Evolutionary conservation across 257 asterid genomes (phyloP), one percentile per base, ranked within the genome.

Genomic region (Nicotiana otophora): DNA sequence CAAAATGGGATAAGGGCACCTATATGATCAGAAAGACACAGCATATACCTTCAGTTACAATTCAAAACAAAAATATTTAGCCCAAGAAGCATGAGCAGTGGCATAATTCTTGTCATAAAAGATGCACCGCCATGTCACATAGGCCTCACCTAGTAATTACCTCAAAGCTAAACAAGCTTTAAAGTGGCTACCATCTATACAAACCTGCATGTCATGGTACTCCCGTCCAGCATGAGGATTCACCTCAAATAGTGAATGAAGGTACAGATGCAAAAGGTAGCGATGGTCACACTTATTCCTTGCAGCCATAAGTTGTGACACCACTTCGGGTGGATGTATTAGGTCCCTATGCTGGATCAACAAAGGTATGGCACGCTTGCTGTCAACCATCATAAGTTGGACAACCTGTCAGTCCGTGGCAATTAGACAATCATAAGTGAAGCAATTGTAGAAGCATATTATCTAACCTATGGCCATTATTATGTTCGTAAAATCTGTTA

Each of bases 181-280:
- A 74, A 46, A 74, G 23, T 23, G 79, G 11, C 33, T 42, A 51
- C 8, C 17, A 69, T 48, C 61, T 74, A 68, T 46, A 84, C 89
- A 81, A 84, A 96, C 99, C 98, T 96, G 99, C 95, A 96, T 92
- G 87, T 96, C 99, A 86, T 96, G 99, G 88, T 84, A 93, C 83
- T 92, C 99, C 87, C 93, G 91, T 84, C 98, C 98, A 77, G 97
- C 97, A 86, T 91, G 92, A 61, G 98, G 94, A 89, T 89, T 89
- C 79, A 90, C 87, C 91, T 86, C 95, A 81, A 93, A 94, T 85
- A 96, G 82, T 58, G 95, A 82, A 89, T 94, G 97, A 79, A 96
- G 90, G 86, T 96, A 96, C 63, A 88, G 88, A 87, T 90, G 93
- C 87, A 93, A 87, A 86, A 90, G 90, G 85, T 84, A 86, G 70